Conservation (phyloP, 441 rosid species). For the Populus tomentosa region DNA sequence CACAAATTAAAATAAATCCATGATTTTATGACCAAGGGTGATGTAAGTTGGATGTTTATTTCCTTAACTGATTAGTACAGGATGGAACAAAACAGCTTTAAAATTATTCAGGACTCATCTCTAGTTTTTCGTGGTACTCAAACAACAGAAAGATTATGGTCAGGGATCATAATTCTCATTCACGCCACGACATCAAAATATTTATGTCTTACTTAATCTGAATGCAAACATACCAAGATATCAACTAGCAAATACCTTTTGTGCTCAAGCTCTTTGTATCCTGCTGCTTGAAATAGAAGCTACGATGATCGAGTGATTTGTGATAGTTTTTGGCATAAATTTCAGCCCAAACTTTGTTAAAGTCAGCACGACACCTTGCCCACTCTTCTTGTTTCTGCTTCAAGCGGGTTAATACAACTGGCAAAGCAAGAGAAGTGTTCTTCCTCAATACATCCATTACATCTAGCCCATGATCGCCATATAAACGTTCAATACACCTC, state of each 20-base stretch:
- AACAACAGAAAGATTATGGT: neutral
- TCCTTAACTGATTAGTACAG: neutral
- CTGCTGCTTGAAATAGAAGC: slow-evolving; percentile 98
- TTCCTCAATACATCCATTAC: slow-evolving; percentile 83
- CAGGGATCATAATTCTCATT: neutral
- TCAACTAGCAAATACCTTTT: slow-evolving; percentile 54
- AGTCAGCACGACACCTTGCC: slow-evolving; percentile 92
- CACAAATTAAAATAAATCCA: neutral
- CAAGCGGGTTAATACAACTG: slow-evolving; percentile 88
- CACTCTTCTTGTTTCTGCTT: slow-evolving; percentile 99
- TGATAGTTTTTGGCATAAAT: slow-evolving; percentile 93
- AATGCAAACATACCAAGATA: neutral
- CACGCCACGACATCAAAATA: slow-evolving; percentile 1
- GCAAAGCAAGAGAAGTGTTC: slow-evolving; percentile 85
- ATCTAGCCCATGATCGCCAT: slow-evolving; percentile 98
- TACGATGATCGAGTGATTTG: slow-evolving; percentile 96
- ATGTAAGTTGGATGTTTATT: neutral
- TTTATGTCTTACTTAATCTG: neutral
- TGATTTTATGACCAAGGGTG: neutral
- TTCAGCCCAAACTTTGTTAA: slow-evolving; percentile 99
- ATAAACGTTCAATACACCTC: slow-evolving; percentile 94
- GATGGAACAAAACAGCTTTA: neutral
- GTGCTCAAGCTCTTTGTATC: slow-evolving; percentile 90
- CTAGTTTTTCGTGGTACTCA: neutral
- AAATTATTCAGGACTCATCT: neutral